Conservation (phyloP, 139 green algal species). For the Spirogloea muscicola region DNA sequence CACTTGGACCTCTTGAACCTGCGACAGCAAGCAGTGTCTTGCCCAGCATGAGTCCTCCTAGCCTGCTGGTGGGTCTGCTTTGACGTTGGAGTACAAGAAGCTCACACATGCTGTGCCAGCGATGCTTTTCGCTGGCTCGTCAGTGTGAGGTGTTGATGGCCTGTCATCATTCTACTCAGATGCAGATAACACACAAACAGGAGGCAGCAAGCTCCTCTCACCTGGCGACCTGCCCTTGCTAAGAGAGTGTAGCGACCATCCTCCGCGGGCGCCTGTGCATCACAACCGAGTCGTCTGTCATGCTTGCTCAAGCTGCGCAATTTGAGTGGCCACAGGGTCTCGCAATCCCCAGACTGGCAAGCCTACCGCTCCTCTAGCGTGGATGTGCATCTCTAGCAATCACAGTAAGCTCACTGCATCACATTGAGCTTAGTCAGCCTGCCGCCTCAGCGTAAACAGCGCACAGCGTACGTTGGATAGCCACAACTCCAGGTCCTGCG, state of each 20-base stretch:
- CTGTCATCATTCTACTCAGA: not conserved
- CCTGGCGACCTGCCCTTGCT: slow-evolving; percentile 10
- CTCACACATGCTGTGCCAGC: too few relatives aligned
- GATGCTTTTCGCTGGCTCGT: too few relatives aligned
- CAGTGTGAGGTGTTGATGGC: not conserved
- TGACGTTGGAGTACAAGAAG: too few relatives aligned
- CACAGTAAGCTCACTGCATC: too few relatives aligned
- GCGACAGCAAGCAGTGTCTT: not conserved
- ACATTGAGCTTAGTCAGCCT: too few relatives aligned
- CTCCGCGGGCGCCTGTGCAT: slow-evolving; percentile 9
- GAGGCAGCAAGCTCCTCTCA: not conserved
- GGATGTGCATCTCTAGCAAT: too few relatives aligned
- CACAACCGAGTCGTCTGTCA: not conserved
- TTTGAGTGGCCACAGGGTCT: not conserved
- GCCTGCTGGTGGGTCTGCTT: too few relatives aligned
- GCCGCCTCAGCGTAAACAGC: not conserved
- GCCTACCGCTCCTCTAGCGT: too few relatives aligned
- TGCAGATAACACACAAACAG: not conserved
- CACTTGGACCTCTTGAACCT: slow-evolving; percentile 31
- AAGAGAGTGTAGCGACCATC: slow-evolving; percentile 5
- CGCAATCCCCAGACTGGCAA: not conserved
- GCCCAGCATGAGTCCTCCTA: not conserved
- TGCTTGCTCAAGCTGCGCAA: not conserved
- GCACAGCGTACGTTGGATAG: slow-evolving; percentile 40
- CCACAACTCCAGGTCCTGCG: slow-evolving; percentile 48